These are phyloP conservation scores for Daldinia vernicosa DNA, from an alignment of 495 filamentous ascomycete species.

Conservation along the genomic window DNA sequence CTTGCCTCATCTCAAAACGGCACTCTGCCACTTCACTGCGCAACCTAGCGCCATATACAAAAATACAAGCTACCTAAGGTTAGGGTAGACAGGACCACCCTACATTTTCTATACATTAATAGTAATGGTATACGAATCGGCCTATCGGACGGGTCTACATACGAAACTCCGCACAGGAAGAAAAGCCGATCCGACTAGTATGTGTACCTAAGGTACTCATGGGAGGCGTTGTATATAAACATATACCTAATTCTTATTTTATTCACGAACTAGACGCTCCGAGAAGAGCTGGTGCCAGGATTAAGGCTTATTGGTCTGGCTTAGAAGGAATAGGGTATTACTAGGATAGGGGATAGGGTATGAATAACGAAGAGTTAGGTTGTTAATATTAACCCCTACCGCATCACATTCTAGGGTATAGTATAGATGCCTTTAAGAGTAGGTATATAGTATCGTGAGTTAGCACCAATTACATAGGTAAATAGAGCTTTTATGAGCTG, in stretches of 20 bases:
- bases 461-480: too few relatives aligned
- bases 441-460: too few relatives aligned
- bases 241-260: background rate
- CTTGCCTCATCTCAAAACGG: background rate
- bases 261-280: background rate
- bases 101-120: slow-evolving; percentile 5
- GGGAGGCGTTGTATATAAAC: background rate
- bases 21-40: background rate
- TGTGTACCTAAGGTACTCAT: background rate
- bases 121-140: background rate
- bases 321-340: background rate
- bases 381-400: too few relatives aligned
- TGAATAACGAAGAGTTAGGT: background rate
- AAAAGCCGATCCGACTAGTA: background rate
- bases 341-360: background rate
- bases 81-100: background rate
- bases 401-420: too few relatives aligned
- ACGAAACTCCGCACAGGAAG: slow-evolving; percentile 4
- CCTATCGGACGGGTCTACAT: slow-evolving; percentile 9
- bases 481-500: too few relatives aligned
- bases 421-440: too few relatives aligned
- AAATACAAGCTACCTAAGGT: background rate
- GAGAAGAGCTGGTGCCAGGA: background rate
- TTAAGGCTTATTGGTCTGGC: background rate
- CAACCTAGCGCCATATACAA: background rate